Evolutionary conservation across 495 filamentous ascomycete genomes (phyloP), one percentile per base, ranked within the genome.

Genomic region (Xeromyces bisporus): DNA sequence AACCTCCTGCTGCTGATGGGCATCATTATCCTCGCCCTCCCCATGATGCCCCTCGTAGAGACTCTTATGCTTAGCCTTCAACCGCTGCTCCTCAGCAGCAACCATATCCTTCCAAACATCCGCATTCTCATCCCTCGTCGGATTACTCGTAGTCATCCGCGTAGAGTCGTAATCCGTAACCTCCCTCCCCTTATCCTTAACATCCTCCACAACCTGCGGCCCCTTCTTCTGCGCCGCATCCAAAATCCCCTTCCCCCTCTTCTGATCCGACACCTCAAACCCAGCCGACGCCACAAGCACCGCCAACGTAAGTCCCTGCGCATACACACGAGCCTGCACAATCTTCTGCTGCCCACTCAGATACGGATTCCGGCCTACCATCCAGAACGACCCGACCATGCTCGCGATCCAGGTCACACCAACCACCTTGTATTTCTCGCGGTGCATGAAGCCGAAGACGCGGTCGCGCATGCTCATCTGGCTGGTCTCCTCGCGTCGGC

Each of bases 321-420:
- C 89, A 58, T 96, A 96, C 37, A 97, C 77, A 65, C 89, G 74
- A 7, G 91, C 91, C 66, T 97, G 89, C 12, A 97, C 89, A 15
- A 97, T 62, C 65, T 97, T 97, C 69, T 97, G 89, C 41, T 64
- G 52, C 1, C 67, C 70, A 12, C 64, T 71, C 5, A 96, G 55
- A 54, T 80, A 84, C 29, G 67, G 71, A 55, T 81, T 86, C 37
- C 81, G 67, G 31, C 76, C 67, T 25, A 94, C 87, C 7, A 93
- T 43, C 24, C 60, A 76, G 16, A 93, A 65, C 0, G 81, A 73
- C 17, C 77, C 50, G 14, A 68, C 73, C 77, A 97, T 92, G 25
- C 71, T 71, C 9, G 79, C 74, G 8, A 87, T 55, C 89, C 89
- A 97, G 15, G 72, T 77, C 2, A 62, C 70, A 33, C 78, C 75